A percentile compares a stretch with the other conserved stretches of the same genome.
phyloP scores from a whole-genome alignment of 2,329 filamentous ascomycete species.

The Ophiostoma ips region DNA sequence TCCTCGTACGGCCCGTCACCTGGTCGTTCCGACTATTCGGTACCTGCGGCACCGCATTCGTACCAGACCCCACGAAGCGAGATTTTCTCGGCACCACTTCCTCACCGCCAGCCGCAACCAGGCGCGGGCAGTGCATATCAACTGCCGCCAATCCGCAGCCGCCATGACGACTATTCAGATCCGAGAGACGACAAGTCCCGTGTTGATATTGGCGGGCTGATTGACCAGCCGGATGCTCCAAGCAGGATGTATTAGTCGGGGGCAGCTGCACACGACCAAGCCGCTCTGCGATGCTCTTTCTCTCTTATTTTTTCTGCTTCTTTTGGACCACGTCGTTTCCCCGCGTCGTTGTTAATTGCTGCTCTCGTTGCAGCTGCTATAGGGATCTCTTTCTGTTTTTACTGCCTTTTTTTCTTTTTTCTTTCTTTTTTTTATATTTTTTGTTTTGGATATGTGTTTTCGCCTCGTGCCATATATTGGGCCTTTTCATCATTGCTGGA shows the following conservation, averaged over 20 bases:
- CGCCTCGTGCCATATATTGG: constrained; percentile 2
- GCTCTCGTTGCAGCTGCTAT: background rate
- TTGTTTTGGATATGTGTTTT: background rate
- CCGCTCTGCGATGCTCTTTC: too few relatives aligned
- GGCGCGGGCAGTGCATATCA: constrained; percentile 22
- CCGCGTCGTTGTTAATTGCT: too few relatives aligned
- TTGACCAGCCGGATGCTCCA: constrained; percentile 38
- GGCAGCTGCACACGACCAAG: too few relatives aligned
- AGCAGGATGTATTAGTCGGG: background rate
- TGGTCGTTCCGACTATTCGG: constrained; percentile 29
- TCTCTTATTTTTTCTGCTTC: too few relatives aligned
- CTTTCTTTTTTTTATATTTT: background rate
- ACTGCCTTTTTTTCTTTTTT: background rate
- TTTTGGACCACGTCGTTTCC: too few relatives aligned
- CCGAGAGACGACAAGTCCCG: constrained; percentile 34
- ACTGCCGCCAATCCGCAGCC: constrained; percentile 34
- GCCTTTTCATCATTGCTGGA: background rate
- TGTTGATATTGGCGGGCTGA: constrained; percentile 47
- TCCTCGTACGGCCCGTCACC: constrained; percentile 33
- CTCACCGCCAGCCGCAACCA: constrained; percentile 15
- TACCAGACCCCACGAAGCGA: constrained; percentile 43
- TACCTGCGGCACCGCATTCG: constrained; percentile 23
- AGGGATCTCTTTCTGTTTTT: too few relatives aligned
- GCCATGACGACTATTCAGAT: constrained; percentile 15
- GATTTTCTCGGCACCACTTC: constrained; percentile 22